Percentiles rank a stretch among this genome's conserved stretches.
phyloP scores from a whole-genome alignment of 176 grass and related monocot species.

The Melocanna baccifera region DNA sequence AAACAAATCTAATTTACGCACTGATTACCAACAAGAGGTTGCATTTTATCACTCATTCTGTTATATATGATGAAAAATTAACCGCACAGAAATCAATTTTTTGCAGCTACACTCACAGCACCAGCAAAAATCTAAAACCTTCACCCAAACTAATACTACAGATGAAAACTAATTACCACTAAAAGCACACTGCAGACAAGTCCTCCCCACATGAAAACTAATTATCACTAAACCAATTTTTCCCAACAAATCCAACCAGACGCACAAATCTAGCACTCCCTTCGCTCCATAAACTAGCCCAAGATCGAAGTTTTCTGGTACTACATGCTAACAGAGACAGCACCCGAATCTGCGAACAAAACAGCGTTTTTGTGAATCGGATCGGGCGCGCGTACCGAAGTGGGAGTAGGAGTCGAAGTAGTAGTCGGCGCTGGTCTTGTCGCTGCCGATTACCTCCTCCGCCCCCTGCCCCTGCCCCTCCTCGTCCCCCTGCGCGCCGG shows the following conservation, averaged over 20 bases:
- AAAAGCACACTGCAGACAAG: background rate
- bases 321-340: background rate
- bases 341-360: background rate
- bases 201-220: background rate
- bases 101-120: background rate
- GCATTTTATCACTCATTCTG: too few relatives aligned
- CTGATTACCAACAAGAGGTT: too few relatives aligned
- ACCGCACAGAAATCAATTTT: background rate
- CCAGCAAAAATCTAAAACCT: background rate
- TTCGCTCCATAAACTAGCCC: background rate
- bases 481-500: conserved; percentile 17
- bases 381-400: conserved; percentile 49
- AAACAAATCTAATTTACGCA: too few relatives aligned
- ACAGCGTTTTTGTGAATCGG: background rate
- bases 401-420: conserved; percentile 99
- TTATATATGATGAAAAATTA: too few relatives aligned
- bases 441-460: conserved; percentile 57
- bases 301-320: background rate
- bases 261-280: background rate
- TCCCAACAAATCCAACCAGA: background rate
- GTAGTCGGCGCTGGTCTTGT: conserved; percentile 96
- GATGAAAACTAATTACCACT: background rate
- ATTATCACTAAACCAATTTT: background rate
- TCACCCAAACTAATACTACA: background rate
- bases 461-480: conserved; percentile 11